phyloP scores from a whole-genome alignment of 306 rosid species.

The Malus fusca region DNA sequence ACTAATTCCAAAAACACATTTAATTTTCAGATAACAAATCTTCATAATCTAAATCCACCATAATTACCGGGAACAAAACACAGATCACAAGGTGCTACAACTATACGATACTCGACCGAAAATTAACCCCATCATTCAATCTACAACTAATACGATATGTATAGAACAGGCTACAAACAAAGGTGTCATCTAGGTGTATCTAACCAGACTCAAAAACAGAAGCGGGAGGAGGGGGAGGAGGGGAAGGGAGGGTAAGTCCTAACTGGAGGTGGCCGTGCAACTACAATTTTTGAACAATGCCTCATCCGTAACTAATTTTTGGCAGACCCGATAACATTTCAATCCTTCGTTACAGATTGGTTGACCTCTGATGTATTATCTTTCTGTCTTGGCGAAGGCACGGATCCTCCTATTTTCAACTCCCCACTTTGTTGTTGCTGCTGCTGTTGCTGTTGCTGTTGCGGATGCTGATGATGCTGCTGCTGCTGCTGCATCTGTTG shows the following conservation, averaged over 20 bases:
- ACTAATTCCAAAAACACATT: background rate
- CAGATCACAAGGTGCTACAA: slow-evolving; percentile 18
- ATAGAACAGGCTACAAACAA: slow-evolving; percentile 15
- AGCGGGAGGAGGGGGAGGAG: background rate
- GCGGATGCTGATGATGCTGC: slow-evolving; percentile 7
- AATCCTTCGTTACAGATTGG: slow-evolving; percentile 42
- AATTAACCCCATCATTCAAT: slow-evolving; percentile 20
- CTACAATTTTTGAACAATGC: slow-evolving; percentile 3
- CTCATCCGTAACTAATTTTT: background rate
- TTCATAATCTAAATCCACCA: background rate
- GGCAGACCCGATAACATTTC: slow-evolving; percentile 4
- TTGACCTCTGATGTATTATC: slow-evolving; percentile 46
- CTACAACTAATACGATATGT: slow-evolving; percentile 14
- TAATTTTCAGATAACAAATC: background rate
- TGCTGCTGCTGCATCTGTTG: slow-evolving; percentile 38
- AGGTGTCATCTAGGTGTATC: background rate
- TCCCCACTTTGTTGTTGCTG: slow-evolving; percentile 56
- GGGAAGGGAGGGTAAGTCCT: background rate
- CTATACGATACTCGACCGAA: slow-evolving; percentile 9
- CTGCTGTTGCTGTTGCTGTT: slow-evolving; percentile 32
- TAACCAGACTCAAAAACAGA: background rate
- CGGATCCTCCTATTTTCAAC: slow-evolving; percentile 45
- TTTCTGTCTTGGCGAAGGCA: slow-evolving; percentile 34
- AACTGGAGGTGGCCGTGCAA: background rate
- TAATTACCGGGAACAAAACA: background rate